phyloP scores from a whole-genome alignment of 129 eudicot genomes.

The Sambucus nigra region DNA sequence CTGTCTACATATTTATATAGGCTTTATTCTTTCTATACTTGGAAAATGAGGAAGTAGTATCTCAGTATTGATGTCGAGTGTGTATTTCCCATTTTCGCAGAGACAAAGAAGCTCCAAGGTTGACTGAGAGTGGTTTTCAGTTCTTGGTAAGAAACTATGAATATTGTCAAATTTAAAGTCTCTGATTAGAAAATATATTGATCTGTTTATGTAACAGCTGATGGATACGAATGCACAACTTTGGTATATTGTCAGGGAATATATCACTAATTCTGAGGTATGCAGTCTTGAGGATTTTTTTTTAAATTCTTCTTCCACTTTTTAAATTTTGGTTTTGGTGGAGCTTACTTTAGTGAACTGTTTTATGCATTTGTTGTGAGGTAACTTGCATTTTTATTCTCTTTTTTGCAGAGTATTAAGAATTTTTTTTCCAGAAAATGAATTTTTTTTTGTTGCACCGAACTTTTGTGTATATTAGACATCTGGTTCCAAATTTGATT shows the following conservation, averaged over 20 bases:
- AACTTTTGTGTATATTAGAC: too few relatives aligned
- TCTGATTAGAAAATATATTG: constrained; percentile 9
- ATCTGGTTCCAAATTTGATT: too few relatives aligned
- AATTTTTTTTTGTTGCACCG: too few relatives aligned
- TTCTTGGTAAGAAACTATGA: constrained; percentile 52
- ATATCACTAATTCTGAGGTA: constrained; percentile 88
- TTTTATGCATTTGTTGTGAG: too few relatives aligned
- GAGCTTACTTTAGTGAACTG: too few relatives aligned
- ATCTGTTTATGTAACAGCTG: constrained; percentile 43
- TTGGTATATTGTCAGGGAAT: constrained; percentile 95
- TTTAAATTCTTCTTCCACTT: not conserved
- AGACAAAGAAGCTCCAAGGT: constrained; percentile 75
- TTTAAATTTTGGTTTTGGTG: too few relatives aligned
- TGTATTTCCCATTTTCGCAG: constrained; percentile 23
- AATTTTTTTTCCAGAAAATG: too few relatives aligned
- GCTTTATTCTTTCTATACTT: constrained; percentile 4
- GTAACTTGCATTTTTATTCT: too few relatives aligned
- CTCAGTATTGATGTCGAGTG: not conserved
- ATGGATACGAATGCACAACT: constrained; percentile 98
- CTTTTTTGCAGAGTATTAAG: too few relatives aligned
- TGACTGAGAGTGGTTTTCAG: constrained; percentile 93
- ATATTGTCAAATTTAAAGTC: not conserved
- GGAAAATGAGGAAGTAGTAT: not conserved
- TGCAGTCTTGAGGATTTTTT: constrained; percentile 6
- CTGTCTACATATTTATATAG: constrained; percentile 4